Percentiles rank a stretch among this genome's conserved stretches.
phyloP scores from a whole-genome alignment of 2,329 filamentous ascomycete species.

The Ascosphaera acerosa region DNA sequence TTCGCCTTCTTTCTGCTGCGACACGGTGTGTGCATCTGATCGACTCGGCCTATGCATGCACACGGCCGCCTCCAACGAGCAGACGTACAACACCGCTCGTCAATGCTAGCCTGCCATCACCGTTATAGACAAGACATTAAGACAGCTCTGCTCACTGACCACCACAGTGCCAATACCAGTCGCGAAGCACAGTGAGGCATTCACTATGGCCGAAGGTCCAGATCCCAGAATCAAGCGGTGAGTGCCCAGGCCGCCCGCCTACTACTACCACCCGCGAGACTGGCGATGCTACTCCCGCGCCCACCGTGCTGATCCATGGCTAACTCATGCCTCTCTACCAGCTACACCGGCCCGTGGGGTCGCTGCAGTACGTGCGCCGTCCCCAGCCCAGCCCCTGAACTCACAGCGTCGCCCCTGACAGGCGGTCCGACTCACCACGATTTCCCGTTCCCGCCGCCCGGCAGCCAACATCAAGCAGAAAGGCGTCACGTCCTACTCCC shows the following conservation, averaged over 20 bases:
- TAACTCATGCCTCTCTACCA: neutral
- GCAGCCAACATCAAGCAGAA: conserved; percentile 28
- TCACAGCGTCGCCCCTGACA: too few relatives aligned
- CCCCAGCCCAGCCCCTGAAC: conserved; percentile 1
- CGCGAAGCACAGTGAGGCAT: too few relatives aligned
- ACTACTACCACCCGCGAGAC: neutral
- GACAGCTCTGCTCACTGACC: too few relatives aligned
- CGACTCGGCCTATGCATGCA: too few relatives aligned
- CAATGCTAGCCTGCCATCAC: too few relatives aligned
- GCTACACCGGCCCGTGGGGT: conserved; percentile 2
- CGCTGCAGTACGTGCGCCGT: conserved; percentile 2
- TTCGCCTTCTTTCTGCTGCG: too few relatives aligned
- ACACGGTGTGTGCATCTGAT: too few relatives aligned
- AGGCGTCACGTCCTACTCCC: conserved; percentile 41
- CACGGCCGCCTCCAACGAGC: too few relatives aligned
- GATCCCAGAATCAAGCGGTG: neutral
- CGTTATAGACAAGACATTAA: too few relatives aligned
- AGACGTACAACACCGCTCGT: too few relatives aligned
- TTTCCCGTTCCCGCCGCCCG: neutral
- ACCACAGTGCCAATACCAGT: too few relatives aligned
- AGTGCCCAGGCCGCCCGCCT: neutral
- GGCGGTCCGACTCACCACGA: conserved; percentile 16
- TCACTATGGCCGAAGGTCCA: neutral
- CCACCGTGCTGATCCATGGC: neutral
- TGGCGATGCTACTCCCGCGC: neutral